These are phyloP conservation scores for Paraconiothyrium sp. DNA, from an alignment of 2,329 filamentous ascomycete genomes.

Conservation along the genomic window DNA sequence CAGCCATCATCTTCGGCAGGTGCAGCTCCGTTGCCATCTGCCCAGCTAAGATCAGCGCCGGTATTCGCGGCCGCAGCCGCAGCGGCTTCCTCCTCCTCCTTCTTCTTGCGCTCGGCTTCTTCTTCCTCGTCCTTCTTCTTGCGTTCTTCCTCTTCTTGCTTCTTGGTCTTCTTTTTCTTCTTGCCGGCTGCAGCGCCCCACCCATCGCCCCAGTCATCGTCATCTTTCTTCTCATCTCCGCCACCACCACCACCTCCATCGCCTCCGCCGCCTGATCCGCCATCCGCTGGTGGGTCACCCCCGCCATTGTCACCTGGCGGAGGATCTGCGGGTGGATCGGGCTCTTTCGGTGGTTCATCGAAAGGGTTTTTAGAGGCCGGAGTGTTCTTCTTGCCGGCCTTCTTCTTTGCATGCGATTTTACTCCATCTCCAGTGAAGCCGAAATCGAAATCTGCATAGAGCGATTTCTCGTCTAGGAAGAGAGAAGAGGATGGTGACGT, in stretches of 20 bases:
- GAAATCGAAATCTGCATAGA: conserved; percentile 64
- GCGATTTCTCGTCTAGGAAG: conserved; percentile 43
- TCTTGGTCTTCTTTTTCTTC: conserved; percentile 52
- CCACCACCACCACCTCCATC: conserved; percentile 49
- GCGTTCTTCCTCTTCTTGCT: conserved; percentile 53
- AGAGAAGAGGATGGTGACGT: conserved; percentile 41
- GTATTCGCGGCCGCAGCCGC: conserved; percentile 37
- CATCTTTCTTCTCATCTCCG: conserved; percentile 44
- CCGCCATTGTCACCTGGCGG: conserved; percentile 45
- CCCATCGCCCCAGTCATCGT: conserved; percentile 37
- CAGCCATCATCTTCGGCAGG: conserved; percentile 44
- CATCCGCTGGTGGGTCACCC: conserved; percentile 49
- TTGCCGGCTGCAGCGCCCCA: conserved; percentile 33
- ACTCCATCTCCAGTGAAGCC: conserved; percentile 62
- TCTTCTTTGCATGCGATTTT: conserved; percentile 64
- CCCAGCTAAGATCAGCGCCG: conserved; percentile 39
- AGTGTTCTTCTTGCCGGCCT: conserved; percentile 55
- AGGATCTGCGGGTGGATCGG: conserved; percentile 39
- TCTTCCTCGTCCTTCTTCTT: conserved; percentile 51
- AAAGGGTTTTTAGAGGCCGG: conserved; percentile 49
- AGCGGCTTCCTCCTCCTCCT: conserved; percentile 41
- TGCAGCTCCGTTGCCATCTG: conserved; percentile 29
- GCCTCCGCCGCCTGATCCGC: conserved; percentile 42
- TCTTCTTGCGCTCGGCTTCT: conserved; percentile 49
- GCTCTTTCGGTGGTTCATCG: conserved; percentile 57